These are phyloP conservation scores for Teunomyces funiuensis DNA, from an alignment of 805 yeast genomes.

Conservation along the genomic window DNA sequence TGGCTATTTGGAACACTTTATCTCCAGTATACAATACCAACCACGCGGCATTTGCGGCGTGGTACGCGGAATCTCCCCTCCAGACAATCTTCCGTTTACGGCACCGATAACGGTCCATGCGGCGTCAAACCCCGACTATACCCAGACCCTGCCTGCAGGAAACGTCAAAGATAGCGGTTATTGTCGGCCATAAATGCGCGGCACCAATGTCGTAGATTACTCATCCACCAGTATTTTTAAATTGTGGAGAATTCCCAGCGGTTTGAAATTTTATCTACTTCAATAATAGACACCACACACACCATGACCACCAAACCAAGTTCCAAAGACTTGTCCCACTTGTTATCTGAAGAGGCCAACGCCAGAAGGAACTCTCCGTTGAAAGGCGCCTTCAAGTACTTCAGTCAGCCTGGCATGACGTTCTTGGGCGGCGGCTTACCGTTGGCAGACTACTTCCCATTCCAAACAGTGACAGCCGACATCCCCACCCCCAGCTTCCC, in stretches of 20 bases:
- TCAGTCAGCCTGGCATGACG: constrained; percentile 68
- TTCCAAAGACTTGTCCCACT: constrained; percentile 72
- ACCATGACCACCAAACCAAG: constrained; percentile 27
- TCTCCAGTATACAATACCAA: too few species aligned
- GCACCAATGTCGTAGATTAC: not conserved
- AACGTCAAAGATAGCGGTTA: not conserved
- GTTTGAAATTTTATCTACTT: too few species aligned
- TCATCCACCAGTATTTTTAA: not conserved
- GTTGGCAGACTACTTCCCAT: constrained; percentile 86
- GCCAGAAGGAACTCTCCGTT: constrained; percentile 76
- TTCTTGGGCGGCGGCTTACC: constrained; percentile 97
- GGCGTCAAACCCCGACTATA: not conserved
- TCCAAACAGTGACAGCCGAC: constrained; percentile 68
- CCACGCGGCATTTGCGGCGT: too few species aligned
- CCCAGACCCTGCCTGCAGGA: not conserved
- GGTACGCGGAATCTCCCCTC: too few species aligned
- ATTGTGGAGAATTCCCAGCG: not conserved
- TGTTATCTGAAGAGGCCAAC: constrained; percentile 74
- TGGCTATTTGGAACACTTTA: too few species aligned
- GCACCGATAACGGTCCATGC: not conserved
- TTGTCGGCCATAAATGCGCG: not conserved
- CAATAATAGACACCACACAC: not conserved
- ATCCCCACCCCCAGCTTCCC: constrained; percentile 80
- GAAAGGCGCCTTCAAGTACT: constrained; percentile 81
- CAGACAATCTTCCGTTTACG: not conserved